Base-by-base conservation (phyloP, 257 asterid genomes). In the Solanum dulcamara region DNA sequence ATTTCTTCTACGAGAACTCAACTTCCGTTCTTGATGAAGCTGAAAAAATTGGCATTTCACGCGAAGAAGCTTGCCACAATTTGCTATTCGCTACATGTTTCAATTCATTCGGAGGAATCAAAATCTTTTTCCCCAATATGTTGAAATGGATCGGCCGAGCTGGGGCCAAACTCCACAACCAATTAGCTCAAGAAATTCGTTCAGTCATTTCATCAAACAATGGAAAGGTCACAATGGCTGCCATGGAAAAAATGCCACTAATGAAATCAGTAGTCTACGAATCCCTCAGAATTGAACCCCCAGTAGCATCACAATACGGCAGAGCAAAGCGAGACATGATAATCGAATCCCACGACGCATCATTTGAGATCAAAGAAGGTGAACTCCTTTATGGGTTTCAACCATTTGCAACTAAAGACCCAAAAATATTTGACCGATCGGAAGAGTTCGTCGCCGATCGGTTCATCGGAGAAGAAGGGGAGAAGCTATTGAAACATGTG, bases 81-180 rank as follows among this genome's bases (percentile, higher is more conserved):
- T 87, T 96, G 13, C 7, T 96, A 0, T 96, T 91, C 90, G 88
- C 98, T 33, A 96, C 97, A 0, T 92, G 99, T 89, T 96, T 96
- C 81, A 96, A 96, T 17, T 89, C 99, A 22, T 93, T 91, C 83
- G 99, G 99, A 10, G 99, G 99, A 4, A 90, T 96, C 92, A 96
- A 89, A 46, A 85, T 94, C 20, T 75, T 94, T 46, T 96, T 96
- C 86, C 97, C 99, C 7, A 93, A 91, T 84, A 90, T 96, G 86
- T 35, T 96, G 71, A 96, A 93, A n/a, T 90, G 94, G 95, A 86
- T 96, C 48, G 97, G 97, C 26, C 88, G 93, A 1, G 97, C 92
- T 32, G 99, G 98, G 3, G 89, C 81, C 22, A 89, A 89, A 66
- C 90, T 93, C 66, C 99, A 96, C 51, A 33, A 90, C 17, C 86